Evolutionary conservation across 228 moss, liverwort and hornwort genomes (phyloP).

Genomic region (Sphagnum magellanicum): DNA sequence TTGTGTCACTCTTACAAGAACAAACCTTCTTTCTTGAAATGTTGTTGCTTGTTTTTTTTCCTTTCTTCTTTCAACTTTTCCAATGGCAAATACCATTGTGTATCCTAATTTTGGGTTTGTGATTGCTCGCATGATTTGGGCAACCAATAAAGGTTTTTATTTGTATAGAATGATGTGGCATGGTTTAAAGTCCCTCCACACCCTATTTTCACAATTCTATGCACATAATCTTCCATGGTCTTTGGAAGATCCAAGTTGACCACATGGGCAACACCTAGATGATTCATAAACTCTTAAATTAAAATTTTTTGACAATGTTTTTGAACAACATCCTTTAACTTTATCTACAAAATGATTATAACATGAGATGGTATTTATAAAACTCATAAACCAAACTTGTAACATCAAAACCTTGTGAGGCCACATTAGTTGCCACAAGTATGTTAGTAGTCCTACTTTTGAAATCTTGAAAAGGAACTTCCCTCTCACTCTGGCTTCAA

Average conservation of each 20-base stretch:
- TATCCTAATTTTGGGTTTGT: constrained; percentile 96
- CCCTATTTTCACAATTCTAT: constrained; percentile 94
- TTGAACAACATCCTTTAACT: too few species aligned
- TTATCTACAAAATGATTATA: too few species aligned
- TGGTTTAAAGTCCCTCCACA: constrained; percentile 91
- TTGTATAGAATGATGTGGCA: constrained; percentile 93
- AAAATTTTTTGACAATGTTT: too few species aligned
- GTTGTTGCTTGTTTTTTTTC: constrained; percentile 94
- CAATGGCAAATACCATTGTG: constrained; percentile 88
- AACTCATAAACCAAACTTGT: constrained; percentile 14
- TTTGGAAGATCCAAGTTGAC: constrained; percentile 96
- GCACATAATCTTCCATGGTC: constrained; percentile 98
- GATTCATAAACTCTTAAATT: constrained; percentile 14
- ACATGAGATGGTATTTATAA: too few species aligned
- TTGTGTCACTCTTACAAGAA: constrained; percentile 65
- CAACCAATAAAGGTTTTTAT: constrained; percentile 94
- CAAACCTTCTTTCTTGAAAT: constrained; percentile 78
- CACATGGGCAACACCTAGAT: constrained; percentile 85
- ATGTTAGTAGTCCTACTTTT: constrained; percentile 80
- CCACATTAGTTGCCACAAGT: constrained; percentile 94
- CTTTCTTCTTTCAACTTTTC: constrained; percentile 93
- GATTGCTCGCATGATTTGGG: constrained; percentile 95
- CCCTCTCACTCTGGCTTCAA: constrained; percentile 87
- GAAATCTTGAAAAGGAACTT: constrained; percentile 85
- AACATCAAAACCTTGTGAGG: constrained; percentile 73